Evolutionary conservation across 306 rosid genomes (phyloP).

Genomic region (Styphnolobium japonicum): DNA sequence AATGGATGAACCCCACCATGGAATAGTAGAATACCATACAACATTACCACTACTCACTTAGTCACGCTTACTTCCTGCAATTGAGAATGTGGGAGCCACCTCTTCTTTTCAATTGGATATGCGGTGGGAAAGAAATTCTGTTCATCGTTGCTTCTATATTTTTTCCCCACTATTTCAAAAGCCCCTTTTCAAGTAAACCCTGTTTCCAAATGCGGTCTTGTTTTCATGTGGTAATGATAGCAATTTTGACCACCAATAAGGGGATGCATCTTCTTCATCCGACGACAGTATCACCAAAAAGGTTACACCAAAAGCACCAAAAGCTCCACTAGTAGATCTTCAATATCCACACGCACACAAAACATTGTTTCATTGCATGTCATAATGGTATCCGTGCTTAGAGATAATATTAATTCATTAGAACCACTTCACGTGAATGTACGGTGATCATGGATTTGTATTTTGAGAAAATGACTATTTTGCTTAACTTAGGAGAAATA

Average conservation of each 20-base stretch:
- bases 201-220: slow-evolving; percentile 23
- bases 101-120: slow-evolving; percentile 19
- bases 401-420: neutral
- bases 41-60: neutral
- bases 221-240: slow-evolving; percentile 26
- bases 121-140: slow-evolving; percentile 6
- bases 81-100: slow-evolving; percentile 27
- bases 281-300: neutral
- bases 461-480: too few species aligned
- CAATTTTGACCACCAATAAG: slow-evolving; percentile 22
- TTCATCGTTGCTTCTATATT: slow-evolving; percentile 5
- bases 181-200: slow-evolving; percentile 11
- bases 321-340: neutral
- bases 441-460: too few species aligned
- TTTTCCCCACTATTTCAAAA: neutral
- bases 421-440: too few species aligned
- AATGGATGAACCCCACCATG: slow-evolving; percentile 11
- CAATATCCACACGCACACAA: neutral
- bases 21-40: slow-evolving; percentile 14
- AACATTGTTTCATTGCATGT: slow-evolving; percentile 2
- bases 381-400: neutral
- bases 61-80: neutral
- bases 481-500: too few species aligned
- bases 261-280: slow-evolving; percentile 3
- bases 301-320: slow-evolving; percentile 11